Percentiles rank a stretch among this genome's conserved stretches.
Conservation (phyloP, 345 rosid species). For the Rhodamnia rubescens region DNA sequence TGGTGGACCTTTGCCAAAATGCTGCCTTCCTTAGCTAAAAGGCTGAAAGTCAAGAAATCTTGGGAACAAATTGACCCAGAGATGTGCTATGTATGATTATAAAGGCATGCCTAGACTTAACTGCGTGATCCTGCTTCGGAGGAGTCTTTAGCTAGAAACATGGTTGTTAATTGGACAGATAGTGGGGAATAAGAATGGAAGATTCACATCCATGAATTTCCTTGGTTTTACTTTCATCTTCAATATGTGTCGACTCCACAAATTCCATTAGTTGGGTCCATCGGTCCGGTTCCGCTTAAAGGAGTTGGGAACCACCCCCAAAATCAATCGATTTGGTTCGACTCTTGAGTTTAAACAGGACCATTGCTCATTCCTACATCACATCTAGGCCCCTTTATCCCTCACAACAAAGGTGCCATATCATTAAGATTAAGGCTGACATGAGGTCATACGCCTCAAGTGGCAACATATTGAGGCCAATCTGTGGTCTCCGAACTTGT, state of each 20-base stretch:
- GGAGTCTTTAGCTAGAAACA: constrained; percentile 14
- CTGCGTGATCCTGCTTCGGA: constrained; percentile 21
- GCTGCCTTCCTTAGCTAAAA: neutral
- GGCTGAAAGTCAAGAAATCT: neutral
- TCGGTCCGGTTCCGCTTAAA: too few species aligned
- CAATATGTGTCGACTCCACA: too few species aligned
- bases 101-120: neutral
- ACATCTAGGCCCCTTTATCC: neutral
- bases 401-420: neutral
- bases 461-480: too few species aligned
- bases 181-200: constrained; percentile 2
- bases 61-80: neutral
- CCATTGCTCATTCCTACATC: neutral
- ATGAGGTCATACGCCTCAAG: too few species aligned
- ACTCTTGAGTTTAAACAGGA: too few species aligned
- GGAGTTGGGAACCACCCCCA: too few species aligned
- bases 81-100: neutral
- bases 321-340: too few species aligned
- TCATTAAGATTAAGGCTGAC: neutral
- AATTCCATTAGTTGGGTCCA: constrained; percentile 14
- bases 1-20: too few species aligned
- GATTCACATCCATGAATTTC: constrained; percentile 24
- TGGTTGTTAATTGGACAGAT: too few species aligned
- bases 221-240: too few species aligned
- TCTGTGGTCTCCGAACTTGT: too few species aligned